Evolutionary conservation across 192 early-diverging fungal genomes (phyloP).

Genomic region (Coemansia sp.): DNA sequence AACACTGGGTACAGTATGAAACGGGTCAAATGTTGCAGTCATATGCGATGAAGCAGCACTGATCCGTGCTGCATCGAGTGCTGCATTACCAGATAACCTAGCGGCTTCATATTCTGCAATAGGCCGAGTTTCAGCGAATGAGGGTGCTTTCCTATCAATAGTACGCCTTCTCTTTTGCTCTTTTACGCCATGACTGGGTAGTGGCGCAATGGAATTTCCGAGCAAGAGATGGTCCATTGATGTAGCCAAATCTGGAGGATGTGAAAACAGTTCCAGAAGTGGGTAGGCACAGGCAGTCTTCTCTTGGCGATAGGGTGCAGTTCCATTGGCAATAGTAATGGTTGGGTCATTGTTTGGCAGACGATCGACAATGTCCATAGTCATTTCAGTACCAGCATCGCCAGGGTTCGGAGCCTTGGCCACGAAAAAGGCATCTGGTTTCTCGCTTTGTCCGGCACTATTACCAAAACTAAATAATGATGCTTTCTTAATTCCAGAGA

Average conservation of each 20-base stretch:
- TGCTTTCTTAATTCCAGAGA: neutral
- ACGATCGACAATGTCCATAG: constrained; percentile 42
- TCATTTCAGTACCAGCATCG: constrained; percentile 43
- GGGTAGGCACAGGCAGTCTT: constrained; percentile 43
- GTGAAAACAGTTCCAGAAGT: constrained; percentile 22
- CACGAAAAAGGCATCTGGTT: neutral
- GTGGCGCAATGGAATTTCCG: neutral
- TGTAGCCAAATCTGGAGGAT: neutral
- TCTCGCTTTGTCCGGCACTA: neutral
- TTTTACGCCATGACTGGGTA: neutral
- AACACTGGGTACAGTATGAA: constrained; percentile 29
- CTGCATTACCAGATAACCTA: constrained; percentile 28
- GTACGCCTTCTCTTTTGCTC: neutral
- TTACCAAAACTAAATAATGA: constrained; percentile 8
- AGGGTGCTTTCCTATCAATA: neutral
- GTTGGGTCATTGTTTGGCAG: constrained; percentile 43
- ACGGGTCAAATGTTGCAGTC: constrained; percentile 32
- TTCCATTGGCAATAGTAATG: constrained; percentile 27
- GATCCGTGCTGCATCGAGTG: constrained; percentile 31
- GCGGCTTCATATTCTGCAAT: constrained; percentile 25
- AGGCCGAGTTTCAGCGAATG: constrained; percentile 1
- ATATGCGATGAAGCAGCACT: constrained; percentile 14
- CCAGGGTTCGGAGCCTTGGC: constrained; percentile 14
- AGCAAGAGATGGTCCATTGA: neutral
- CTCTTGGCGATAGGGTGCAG: constrained; percentile 38